A percentile compares a stretch with the other conserved stretches of the same genome.
These are phyloP conservation scores for Vitis hybrid DNA, from an alignment of 177 flowering plant species.

Conservation along the genomic window DNA sequence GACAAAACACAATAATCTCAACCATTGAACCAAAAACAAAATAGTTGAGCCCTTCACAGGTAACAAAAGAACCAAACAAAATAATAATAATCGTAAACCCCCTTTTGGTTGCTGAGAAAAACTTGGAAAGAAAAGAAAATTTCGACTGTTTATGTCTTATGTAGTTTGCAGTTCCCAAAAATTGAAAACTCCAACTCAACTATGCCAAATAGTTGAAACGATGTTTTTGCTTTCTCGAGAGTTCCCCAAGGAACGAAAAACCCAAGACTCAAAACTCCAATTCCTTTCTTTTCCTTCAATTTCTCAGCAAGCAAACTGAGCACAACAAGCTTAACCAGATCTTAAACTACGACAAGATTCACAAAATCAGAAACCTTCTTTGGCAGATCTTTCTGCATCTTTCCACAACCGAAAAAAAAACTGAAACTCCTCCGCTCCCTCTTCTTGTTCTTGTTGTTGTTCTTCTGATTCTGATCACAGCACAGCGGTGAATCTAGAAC, in stretches of 20 bases:
- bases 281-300: neutral
- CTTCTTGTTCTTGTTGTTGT: neutral
- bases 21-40: neutral
- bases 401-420: neutral
- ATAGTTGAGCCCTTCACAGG: neutral
- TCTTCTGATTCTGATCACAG: neutral
- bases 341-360: too few relatives aligned
- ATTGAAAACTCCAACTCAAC: neutral
- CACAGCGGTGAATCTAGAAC: neutral
- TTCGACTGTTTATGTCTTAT: neutral
- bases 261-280: neutral
- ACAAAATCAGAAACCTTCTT: conserved; percentile 12
- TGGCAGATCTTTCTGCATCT: conserved; percentile 24
- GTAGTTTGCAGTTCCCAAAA: neutral
- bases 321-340: neutral
- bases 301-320: conserved; percentile 3
- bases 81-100: neutral
- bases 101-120: neutral
- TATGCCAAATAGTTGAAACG: neutral
- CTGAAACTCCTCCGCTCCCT: neutral
- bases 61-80: neutral
- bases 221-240: too few relatives aligned
- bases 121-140: neutral
- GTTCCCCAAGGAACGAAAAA: too few relatives aligned
- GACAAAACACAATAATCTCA: neutral